Evolutionary conservation across 1,284 basidiomycete species (phyloP).

Genomic region (Neonothopanus nambi): DNA sequence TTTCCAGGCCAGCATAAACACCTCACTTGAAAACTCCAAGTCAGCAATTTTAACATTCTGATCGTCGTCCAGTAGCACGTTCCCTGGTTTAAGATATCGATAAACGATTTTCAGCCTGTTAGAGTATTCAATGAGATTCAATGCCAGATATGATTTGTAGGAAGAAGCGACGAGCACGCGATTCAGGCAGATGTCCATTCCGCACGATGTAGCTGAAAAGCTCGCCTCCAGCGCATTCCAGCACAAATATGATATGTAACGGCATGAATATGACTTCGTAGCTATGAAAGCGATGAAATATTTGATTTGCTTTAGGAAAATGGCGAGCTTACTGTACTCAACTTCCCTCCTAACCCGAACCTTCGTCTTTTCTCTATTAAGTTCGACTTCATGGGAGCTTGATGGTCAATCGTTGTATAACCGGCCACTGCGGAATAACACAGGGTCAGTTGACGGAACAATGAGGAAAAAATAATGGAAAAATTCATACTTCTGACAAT

Average conservation of each 20-base stretch:
- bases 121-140: constrained; percentile 93
- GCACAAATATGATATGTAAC: constrained; percentile 94
- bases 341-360: constrained; percentile 93
- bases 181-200: constrained; percentile 85
- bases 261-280: constrained; percentile 95
- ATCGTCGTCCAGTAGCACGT: constrained; percentile 77
- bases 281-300: constrained; percentile 42
- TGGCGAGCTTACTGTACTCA: constrained; percentile 74
- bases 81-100: constrained; percentile 95
- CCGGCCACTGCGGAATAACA: constrained; percentile 71
- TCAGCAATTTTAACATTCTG: constrained; percentile 94
- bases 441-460: constrained; percentile 10
- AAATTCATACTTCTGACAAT: constrained; percentile 91
- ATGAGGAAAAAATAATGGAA: constrained; percentile 16
- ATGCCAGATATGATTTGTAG: constrained; percentile 96
- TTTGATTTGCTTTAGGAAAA: constrained; percentile 3
- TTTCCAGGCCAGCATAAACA: constrained; percentile 92
- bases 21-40: constrained; percentile 94
- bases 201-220: constrained; percentile 95
- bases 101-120: constrained; percentile 95
- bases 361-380: constrained; percentile 89
- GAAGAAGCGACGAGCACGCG: constrained; percentile 87
- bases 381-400: constrained; percentile 98
- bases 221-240: constrained; percentile 91
- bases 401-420: constrained; percentile 92